These are phyloP conservation scores for Rubus parviflorus DNA, from an alignment of 306 rosid genomes.

Conservation along the genomic window DNA sequence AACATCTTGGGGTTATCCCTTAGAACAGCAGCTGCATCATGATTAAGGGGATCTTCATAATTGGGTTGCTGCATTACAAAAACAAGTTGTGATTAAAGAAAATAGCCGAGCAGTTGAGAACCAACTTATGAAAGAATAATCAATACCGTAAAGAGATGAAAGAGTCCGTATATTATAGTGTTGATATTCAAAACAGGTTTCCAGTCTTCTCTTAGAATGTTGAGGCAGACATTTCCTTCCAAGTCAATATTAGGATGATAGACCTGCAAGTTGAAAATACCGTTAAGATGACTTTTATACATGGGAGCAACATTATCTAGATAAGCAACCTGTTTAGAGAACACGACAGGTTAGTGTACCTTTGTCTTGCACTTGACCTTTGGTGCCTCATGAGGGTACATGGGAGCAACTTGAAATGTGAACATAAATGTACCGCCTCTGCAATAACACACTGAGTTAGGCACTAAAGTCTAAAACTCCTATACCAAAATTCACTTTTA, in stretches of 20 bases:
- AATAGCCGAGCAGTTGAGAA: neutral
- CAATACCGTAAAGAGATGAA: constrained; percentile 57
- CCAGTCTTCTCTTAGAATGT: constrained; percentile 65
- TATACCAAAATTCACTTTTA: neutral
- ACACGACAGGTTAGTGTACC: constrained; percentile 30
- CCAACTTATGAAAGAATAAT: neutral
- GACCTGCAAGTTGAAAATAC: constrained; percentile 39
- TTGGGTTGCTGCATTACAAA: constrained; percentile 46
- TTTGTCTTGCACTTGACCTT: constrained; percentile 67
- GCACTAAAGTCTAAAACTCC: constrained; percentile 4
- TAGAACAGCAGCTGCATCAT: constrained; percentile 55
- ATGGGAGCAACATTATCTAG: neutral
- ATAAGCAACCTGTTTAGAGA: neutral
- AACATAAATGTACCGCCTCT: constrained; percentile 57
- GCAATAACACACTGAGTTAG: constrained; percentile 18
- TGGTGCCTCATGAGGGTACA: constrained; percentile 65
- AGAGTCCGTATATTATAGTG: constrained; percentile 52
- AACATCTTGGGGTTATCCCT: constrained; percentile 56
- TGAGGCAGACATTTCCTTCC: constrained; percentile 71
- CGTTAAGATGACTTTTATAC: neutral
- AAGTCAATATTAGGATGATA: constrained; percentile 69
- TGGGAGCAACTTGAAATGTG: constrained; percentile 54
- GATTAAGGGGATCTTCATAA: constrained; percentile 54
- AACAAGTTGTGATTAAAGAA: neutral
- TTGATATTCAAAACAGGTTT: constrained; percentile 52